Base-by-base conservation (phyloP, 805 yeast genomes). In the Myxozyma melibiosi region DNA sequence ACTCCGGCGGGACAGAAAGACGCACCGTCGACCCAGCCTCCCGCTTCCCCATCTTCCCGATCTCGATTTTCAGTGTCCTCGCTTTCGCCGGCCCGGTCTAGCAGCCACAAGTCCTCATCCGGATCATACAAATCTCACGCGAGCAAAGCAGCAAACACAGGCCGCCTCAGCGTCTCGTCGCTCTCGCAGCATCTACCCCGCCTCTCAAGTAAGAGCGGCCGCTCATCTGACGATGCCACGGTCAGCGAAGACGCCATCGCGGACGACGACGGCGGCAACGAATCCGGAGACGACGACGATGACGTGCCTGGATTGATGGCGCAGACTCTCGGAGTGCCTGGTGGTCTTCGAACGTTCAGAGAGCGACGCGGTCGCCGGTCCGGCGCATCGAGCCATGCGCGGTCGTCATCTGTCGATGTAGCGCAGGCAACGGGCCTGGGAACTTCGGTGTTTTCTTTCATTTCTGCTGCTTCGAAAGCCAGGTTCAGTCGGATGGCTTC, bases 371-470 rank as follows among this genome's bases (percentile, higher is more conserved):
- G 52, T 2, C 52, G 44, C n/a, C 33, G 30, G 9, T 13, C 38
- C n/a, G 22, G 7, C 27, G 9, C 22, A 13, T 18, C 27, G 16
- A 9, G 25, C 13, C 44, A 38, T 22, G 34, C n/a, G 38, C 55
- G 63, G 20, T 25, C 61, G 30, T 41, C 62, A 4, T 59, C 63
- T 2, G 56, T 58, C 31, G 63, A 59, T 27, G 50, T 51, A 16
- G 63, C 63, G 6, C 44, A 39, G 34, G 55, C 58, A 31, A 38
- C 51, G 7, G 48, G 45, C 1, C 44, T 59, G n/a, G 63, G 57
- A 16, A 44, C 46, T 13, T 58, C 63, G 13, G 11, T 59, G 11
- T 57, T 59, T 33, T 43, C 63, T 27, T 34, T 52, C 28, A 59
- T 59, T 24, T 40, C 63, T 5, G 63, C 63, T 3, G 55, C 63